phyloP scores from a whole-genome alignment of 1,284 basidiomycete genomes.

The Apiotrichum veenhuisii region DNA sequence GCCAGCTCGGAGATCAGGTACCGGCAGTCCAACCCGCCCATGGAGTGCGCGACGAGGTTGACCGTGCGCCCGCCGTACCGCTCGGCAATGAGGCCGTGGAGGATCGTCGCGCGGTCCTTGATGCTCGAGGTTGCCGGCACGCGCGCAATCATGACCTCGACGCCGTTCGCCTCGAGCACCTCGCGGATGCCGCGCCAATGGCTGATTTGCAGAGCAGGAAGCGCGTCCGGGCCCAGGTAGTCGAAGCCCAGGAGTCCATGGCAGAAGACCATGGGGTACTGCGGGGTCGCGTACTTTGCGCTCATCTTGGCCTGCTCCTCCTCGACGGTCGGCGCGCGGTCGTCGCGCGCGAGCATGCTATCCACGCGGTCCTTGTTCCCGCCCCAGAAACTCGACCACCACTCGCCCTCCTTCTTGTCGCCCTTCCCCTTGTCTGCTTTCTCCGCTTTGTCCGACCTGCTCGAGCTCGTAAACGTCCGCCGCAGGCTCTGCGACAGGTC shows the following conservation, averaged over 20 bases:
- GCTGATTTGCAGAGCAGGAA: conserved; percentile 64
- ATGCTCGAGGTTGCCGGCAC: conserved; percentile 87
- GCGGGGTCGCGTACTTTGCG: conserved; percentile 71
- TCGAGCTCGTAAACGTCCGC: conserved; percentile 9
- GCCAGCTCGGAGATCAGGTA: conserved; percentile 61
- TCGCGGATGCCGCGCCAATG: conserved; percentile 96
- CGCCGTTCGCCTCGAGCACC: conserved; percentile 78
- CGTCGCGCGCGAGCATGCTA: conserved; percentile 59
- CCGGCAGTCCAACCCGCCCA: conserved; percentile 91
- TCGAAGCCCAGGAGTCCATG: conserved; percentile 89
- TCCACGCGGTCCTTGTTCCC: conserved; percentile 55
- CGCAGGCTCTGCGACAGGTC: not conserved
- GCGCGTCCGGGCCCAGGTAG: conserved; percentile 38
- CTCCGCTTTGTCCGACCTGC: too few species aligned
- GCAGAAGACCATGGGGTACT: conserved; percentile 84
- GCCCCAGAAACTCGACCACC: conserved; percentile 10
- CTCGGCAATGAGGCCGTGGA: conserved; percentile 74
- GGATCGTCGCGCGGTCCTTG: conserved; percentile 76
- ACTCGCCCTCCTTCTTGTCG: not conserved
- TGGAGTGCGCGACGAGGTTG: conserved; percentile 90
- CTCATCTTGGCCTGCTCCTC: conserved; percentile 59
- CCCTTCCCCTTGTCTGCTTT: too few species aligned
- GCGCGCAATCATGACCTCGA: conserved; percentile 84
- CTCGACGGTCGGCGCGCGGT: conserved; percentile 56
- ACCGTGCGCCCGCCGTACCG: conserved; percentile 74